phyloP scores from a whole-genome alignment of 176 grass and related monocot species.

The Guadua angustifolia region DNA sequence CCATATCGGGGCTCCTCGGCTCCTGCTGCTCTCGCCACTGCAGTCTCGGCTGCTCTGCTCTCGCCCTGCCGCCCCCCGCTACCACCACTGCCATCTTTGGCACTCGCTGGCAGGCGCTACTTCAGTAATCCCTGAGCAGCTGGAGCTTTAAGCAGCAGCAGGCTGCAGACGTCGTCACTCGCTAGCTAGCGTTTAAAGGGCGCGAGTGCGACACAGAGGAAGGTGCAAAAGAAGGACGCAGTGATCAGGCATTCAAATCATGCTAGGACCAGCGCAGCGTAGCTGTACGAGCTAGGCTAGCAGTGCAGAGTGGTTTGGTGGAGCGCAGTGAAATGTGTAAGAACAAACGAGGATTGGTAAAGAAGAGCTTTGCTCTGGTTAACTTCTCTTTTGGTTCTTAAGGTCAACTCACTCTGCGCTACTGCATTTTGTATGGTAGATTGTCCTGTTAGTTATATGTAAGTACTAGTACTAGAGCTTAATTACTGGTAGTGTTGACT shows the following conservation, averaged over 20 bases:
- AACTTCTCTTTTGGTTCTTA: background rate
- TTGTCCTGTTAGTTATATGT: background rate
- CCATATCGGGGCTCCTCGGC: conserved; percentile 52
- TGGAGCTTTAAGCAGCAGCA: conserved; percentile 18
- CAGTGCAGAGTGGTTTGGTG: background rate
- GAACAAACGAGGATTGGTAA: background rate
- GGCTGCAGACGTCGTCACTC: conserved; percentile 21
- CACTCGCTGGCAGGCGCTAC: background rate
- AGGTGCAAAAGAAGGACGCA: conserved; percentile 47
- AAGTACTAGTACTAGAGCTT: background rate
- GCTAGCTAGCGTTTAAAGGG: conserved; percentile 42
- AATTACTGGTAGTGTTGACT: conserved; percentile 32
- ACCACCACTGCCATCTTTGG: conserved; percentile 33
- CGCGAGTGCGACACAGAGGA: conserved; percentile 59
- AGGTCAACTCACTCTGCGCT: conserved; percentile 22
- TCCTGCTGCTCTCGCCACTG: conserved; percentile 58
- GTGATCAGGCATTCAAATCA: conserved; percentile 46
- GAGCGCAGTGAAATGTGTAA: conserved; percentile 22
- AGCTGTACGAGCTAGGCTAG: conserved; percentile 3
- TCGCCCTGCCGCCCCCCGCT: conserved; percentile 21
- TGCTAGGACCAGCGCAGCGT: conserved; percentile 50
- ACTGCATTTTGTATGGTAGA: background rate
- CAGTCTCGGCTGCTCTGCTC: conserved; percentile 40
- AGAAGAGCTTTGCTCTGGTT: background rate
- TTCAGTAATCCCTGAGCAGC: background rate